Base-by-base conservation (phyloP, 352 stramenopile species). In the Phytopythium montanum region DNA sequence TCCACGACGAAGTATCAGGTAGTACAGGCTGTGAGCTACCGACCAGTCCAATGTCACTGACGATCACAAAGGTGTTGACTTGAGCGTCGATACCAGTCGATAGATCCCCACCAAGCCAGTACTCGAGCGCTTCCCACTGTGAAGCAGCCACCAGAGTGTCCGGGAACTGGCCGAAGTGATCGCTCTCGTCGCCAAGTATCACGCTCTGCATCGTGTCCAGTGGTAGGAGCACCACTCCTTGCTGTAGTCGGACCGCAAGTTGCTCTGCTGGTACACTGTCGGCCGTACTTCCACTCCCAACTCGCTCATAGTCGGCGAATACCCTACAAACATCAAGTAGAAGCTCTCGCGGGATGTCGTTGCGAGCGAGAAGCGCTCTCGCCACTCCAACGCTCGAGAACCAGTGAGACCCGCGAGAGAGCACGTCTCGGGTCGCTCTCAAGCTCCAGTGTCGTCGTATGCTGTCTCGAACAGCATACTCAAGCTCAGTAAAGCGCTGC, bases 1-100 rank as follows among this genome's bases (percentile, higher is more conserved):
- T 70, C 77, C 77, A 87, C 14, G 70, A 74, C 5, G 23, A 58
- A 21, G 29, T 36, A 34, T 60, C 44, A 10, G 65, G 16, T 50
- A 16, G 50, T 44, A 81, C 28, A 68, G 67, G 50, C 16, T 64
- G 56, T 25, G 65, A 49, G 3, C 18, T 8, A 64, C 50, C 44
- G 23, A 78, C 65, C 16, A 92, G 58, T 23, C 75, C 76, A 0
- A 72, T 18, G 33, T 90, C 80, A n/a, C 80, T 86, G 13, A 88
- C 60, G 48, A 92, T 62, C 0, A 87, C 48, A 23, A 83, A 39
- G 19, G 65, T 64, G 29, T 70, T 71, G 14, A n/a, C 38, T 8
- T 44, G 3, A 2, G 29, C 21, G 12, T 31, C 33, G 7, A 16
- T 18, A 29, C 14, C 34, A 31, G 45, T 25, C 3, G 31, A 16